These are phyloP conservation scores for Cystobasidium sp. DNA, from an alignment of 1,284 basidiomycete genomes.

Conservation along the genomic window DNA sequence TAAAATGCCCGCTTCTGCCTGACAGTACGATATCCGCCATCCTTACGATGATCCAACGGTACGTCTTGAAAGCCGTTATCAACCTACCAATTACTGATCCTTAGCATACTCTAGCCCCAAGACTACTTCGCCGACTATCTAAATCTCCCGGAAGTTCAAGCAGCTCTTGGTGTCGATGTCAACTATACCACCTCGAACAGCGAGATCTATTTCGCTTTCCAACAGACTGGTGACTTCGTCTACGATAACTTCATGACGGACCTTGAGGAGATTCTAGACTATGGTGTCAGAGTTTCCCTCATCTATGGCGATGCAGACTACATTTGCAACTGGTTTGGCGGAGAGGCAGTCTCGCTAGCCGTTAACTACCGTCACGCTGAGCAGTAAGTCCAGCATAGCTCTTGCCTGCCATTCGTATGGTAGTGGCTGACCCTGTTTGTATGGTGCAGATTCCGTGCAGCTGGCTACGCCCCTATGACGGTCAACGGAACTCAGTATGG, in stretches of 20 bases:
- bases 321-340: slow-evolving; percentile 43
- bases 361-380: slow-evolving; percentile 31
- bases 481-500: slow-evolving; percentile 44
- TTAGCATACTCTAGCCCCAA: neutral
- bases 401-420: neutral
- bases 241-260: slow-evolving; percentile 28
- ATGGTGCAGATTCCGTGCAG: slow-evolving; percentile 16
- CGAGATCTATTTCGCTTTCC: slow-evolving; percentile 42
- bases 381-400: slow-evolving; percentile 7
- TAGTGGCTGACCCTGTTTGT: neutral
- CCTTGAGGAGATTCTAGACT: slow-evolving; percentile 21
- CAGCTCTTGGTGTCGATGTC: slow-evolving; percentile 26
- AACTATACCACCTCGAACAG: slow-evolving; percentile 38
- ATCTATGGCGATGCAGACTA: slow-evolving; percentile 43
- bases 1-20: neutral
- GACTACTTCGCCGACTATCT: slow-evolving; percentile 42
- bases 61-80: neutral
- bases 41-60: slow-evolving; percentile 36
- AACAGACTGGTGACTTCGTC: slow-evolving; percentile 38
- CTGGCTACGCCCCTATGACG: slow-evolving; percentile 40
- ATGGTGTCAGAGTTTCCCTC: slow-evolving; percentile 34
- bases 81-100: neutral
- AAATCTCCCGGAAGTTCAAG: slow-evolving; percentile 25
- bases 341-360: slow-evolving; percentile 35
- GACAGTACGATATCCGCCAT: slow-evolving; percentile 35